Conservation (phyloP, 2,329 filamentous ascomycete species). For the Apiospora rasikravindrae region DNA sequence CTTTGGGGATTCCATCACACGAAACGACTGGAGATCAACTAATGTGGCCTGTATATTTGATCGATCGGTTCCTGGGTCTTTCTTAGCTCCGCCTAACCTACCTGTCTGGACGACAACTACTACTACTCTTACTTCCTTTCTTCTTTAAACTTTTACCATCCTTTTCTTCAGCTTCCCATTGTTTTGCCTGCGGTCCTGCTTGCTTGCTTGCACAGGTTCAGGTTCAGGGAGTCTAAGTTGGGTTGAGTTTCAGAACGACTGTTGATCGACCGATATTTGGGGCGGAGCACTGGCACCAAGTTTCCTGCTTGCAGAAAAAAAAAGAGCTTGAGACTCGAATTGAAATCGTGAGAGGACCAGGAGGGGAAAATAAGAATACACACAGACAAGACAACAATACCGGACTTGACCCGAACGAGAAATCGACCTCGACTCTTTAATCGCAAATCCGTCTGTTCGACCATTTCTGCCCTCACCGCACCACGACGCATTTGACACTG, state of each 20-base stretch:
- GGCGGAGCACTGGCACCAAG: slow-evolving; percentile 11
- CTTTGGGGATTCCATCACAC: slow-evolving; percentile 14
- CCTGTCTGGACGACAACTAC: slow-evolving; percentile 17
- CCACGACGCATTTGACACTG: neutral
- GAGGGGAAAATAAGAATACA: neutral
- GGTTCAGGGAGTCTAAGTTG: slow-evolving; percentile 12
- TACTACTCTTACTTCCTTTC: slow-evolving; percentile 10
- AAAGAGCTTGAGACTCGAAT: slow-evolving; percentile 1
- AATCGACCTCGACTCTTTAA: slow-evolving; percentile 15
- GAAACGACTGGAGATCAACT: slow-evolving; percentile 28
- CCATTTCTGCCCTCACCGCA: slow-evolving; percentile 9
- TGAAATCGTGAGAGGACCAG: slow-evolving; percentile 7
- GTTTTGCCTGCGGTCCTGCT: slow-evolving; percentile 18
- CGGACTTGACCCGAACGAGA: slow-evolving; percentile 7
- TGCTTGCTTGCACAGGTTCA: slow-evolving; percentile 12
- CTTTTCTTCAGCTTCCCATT: slow-evolving; percentile 25
- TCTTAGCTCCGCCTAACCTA: slow-evolving; percentile 28
- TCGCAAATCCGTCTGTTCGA: neutral
- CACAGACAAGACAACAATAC: neutral
- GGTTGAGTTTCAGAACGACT: slow-evolving; percentile 17
- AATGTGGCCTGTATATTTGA: slow-evolving; percentile 45
- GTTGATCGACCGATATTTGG: slow-evolving; percentile 15
- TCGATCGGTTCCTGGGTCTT: slow-evolving; percentile 37
- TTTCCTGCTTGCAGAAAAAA: slow-evolving; percentile 8
- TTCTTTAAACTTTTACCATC: slow-evolving; percentile 17